Percentiles rank a stretch among this genome's conserved stretches.
Conservation (phyloP, 116 monocot species). For the Dioscorea cayenensis region DNA sequence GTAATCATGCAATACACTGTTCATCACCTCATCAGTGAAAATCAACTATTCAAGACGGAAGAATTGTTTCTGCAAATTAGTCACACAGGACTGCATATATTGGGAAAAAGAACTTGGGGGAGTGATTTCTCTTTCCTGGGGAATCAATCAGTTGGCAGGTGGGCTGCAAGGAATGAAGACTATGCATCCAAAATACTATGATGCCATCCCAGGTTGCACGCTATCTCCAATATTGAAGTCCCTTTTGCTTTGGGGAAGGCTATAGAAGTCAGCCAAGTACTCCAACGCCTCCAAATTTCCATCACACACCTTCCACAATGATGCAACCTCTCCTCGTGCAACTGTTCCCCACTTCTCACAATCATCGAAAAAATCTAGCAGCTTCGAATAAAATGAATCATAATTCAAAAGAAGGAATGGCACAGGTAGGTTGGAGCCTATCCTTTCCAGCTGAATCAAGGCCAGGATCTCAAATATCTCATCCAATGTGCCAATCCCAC, state of each 20-base stretch:
- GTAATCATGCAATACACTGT: too few relatives aligned
- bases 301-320: constrained; percentile 71
- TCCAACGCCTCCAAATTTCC: constrained; percentile 73
- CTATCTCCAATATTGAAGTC: neutral
- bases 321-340: constrained; percentile 56
- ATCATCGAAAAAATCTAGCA: constrained; percentile 68
- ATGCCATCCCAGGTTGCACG: neutral
- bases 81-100: too few relatives aligned
- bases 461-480: constrained; percentile 88
- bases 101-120: too few relatives aligned
- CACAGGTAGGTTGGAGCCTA: constrained; percentile 68
- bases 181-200: too few relatives aligned
- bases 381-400: constrained; percentile 76
- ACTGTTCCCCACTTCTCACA: constrained; percentile 72
- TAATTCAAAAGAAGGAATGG: constrained; percentile 91
- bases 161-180: too few relatives aligned
- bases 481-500: constrained; percentile 87
- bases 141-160: too few relatives aligned
- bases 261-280: constrained; percentile 68
- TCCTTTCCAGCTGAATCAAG: constrained; percentile 72
- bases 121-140: too few relatives aligned
- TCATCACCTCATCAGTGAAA: too few relatives aligned
- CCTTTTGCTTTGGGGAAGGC: constrained; percentile 24
- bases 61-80: too few relatives aligned
- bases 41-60: too few relatives aligned